A percentile compares a stretch with the other conserved stretches of the same genome.
Conservation (phyloP, 176 grass and related monocot species). For the Alloteropsis semialata region DNA sequence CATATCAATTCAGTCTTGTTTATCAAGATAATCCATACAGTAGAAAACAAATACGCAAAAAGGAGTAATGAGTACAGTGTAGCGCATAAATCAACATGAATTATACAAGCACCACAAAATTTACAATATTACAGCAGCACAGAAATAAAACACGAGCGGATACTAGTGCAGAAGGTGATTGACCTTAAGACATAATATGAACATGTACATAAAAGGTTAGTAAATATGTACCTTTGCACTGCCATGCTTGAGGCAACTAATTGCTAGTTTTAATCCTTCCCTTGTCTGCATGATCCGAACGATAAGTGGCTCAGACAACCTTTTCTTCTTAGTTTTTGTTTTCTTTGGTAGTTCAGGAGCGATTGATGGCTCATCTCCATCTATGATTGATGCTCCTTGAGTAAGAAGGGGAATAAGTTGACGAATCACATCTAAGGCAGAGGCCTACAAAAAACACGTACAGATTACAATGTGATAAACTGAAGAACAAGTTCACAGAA, state of each 20-base stretch:
- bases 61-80: background rate
- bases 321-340: constrained; percentile 83
- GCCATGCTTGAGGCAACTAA: constrained; percentile 78
- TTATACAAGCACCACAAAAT: background rate
- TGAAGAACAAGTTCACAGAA: background rate
- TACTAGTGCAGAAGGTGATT: background rate
- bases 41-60: background rate
- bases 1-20: background rate
- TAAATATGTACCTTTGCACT: constrained; percentile 59
- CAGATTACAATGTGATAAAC: constrained; percentile 10
- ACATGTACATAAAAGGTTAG: background rate
- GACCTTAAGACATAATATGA: background rate
- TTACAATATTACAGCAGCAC: background rate
- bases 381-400: constrained; percentile 55
- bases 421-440: constrained; percentile 68
- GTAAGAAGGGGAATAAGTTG: constrained; percentile 75
- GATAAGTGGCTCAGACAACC: constrained; percentile 67
- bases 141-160: background rate
- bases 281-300: constrained; percentile 71
- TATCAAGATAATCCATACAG: background rate
- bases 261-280: constrained; percentile 74
- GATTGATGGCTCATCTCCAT: constrained; percentile 50
- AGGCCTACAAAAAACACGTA: constrained; percentile 54
- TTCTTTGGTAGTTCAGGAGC: constrained; percentile 52
- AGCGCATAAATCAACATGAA: background rate